Conservation (phyloP, 345 rosid species). For the Rhodomyrtus tomentosa region DNA sequence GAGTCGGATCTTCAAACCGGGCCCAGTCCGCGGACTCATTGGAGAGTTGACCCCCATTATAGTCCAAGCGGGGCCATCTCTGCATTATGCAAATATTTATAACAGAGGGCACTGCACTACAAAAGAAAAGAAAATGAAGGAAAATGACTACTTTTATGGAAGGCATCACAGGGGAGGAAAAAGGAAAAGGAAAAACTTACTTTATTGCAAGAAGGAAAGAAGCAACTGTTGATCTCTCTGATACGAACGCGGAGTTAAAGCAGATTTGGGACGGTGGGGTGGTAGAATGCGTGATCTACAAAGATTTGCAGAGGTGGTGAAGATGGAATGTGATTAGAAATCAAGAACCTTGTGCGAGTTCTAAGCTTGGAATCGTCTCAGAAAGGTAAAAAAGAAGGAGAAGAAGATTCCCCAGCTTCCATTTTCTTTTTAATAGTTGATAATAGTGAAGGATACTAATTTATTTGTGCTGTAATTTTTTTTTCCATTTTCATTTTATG, state of each 20-base stretch:
- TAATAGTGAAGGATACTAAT: no score
- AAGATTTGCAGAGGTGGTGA: neutral
- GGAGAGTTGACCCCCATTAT: neutral
- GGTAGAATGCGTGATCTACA: neutral
- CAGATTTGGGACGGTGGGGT: neutral
- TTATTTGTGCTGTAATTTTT: neutral
- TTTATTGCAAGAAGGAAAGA: neutral
- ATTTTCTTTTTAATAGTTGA: neutral
- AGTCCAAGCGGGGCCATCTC: neutral
- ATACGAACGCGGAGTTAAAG: neutral
- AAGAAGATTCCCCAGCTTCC: neutral
- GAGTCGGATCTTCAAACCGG: neutral
- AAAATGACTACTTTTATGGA: neutral
- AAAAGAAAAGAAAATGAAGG: neutral
- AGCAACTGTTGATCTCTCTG: neutral
- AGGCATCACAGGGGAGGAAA: neutral
- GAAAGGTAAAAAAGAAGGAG: neutral
- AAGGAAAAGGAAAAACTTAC: neutral
- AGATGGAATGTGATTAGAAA: neutral
- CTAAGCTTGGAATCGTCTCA: neutral
- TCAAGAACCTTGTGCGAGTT: neutral
- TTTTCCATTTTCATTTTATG: neutral
- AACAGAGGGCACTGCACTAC: neutral
- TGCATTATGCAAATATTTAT: neutral
- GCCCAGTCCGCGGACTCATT: neutral